phyloP scores from a whole-genome alignment of 305 asterid genomes.

The Rubia peregrina region DNA sequence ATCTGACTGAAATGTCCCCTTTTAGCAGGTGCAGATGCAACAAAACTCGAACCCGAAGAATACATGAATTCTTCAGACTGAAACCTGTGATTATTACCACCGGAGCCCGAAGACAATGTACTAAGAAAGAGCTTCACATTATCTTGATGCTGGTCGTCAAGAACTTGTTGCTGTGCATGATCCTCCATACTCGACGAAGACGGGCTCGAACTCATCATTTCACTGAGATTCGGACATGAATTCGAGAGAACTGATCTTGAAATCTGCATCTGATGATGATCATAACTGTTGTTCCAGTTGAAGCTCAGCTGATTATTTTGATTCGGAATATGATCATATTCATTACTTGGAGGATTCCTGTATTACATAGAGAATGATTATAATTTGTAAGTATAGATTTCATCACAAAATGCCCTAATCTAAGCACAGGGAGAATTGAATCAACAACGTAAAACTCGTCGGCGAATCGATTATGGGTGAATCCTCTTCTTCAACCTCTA shows the following conservation, averaged over 20 bases:
- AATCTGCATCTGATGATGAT: not conserved
- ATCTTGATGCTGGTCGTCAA: constrained; percentile 19
- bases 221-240: constrained; percentile 34
- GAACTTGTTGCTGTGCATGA: constrained; percentile 4
- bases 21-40: constrained; percentile 4
- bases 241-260: constrained; percentile 21
- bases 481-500: not conserved
- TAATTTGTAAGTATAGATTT: not conserved
- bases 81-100: constrained; percentile 8
- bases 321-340: constrained; percentile 26
- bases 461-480: not conserved
- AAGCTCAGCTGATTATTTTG: constrained; percentile 35
- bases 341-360: constrained; percentile 28
- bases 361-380: constrained; percentile 19
- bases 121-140: constrained; percentile 39
- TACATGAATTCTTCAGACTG: constrained; percentile 25
- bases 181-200: constrained; percentile 31
- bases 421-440: not conserved
- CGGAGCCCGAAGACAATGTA: constrained; percentile 28
- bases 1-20: constrained; percentile 48
- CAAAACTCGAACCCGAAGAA: constrained; percentile 8
- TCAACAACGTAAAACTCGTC: not conserved
- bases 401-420: constrained; percentile 6
- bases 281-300: constrained; percentile 27
- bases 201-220: constrained; percentile 34